A percentile compares a stretch with the other conserved stretches of the same genome.
These are phyloP conservation scores for Alnus glutinosa DNA, from an alignment of 306 rosid genomes.

Conservation along the genomic window DNA sequence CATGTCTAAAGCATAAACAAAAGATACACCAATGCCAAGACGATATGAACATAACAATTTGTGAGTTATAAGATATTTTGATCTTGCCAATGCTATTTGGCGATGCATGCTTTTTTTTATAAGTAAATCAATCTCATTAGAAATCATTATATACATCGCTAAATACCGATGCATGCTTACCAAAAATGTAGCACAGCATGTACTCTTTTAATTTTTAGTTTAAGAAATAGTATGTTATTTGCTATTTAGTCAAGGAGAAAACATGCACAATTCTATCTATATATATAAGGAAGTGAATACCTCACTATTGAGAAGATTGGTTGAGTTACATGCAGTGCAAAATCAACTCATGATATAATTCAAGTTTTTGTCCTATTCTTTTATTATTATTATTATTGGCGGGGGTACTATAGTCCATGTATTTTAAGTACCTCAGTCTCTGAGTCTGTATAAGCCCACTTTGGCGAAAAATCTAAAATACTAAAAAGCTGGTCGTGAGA, in stretches of 20 bases:
- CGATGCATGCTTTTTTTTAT: too few relatives aligned
- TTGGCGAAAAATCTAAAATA: slow-evolving; percentile 76
- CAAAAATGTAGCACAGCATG: not conserved
- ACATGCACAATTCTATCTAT: not conserved
- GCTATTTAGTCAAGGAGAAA: not conserved
- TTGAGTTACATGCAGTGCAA: not conserved
- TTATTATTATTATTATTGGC: not conserved
- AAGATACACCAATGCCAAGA: not conserved
- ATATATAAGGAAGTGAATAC: not conserved
- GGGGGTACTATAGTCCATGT: slow-evolving; percentile 12
- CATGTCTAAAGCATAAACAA: slow-evolving; percentile 9
- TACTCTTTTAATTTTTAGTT: too few relatives aligned
- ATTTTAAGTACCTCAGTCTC: slow-evolving; percentile 62
- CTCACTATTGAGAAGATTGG: not conserved
- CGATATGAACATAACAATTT: not conserved
- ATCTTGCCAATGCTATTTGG: not conserved
- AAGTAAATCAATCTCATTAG: too few relatives aligned
- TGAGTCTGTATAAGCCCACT: slow-evolving; percentile 64
- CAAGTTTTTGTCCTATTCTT: slow-evolving; percentile 21
- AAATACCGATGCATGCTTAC: not conserved
- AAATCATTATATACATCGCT: too few relatives aligned
- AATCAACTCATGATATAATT: not conserved
- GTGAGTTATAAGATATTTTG: not conserved
- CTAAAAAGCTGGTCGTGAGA: slow-evolving; percentile 85
- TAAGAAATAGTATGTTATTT: not conserved